Evolutionary conservation across 169 alveolate species (phyloP), one percentile per base, ranked within the genome.

Genomic region (Eimeria praecox): DNA sequence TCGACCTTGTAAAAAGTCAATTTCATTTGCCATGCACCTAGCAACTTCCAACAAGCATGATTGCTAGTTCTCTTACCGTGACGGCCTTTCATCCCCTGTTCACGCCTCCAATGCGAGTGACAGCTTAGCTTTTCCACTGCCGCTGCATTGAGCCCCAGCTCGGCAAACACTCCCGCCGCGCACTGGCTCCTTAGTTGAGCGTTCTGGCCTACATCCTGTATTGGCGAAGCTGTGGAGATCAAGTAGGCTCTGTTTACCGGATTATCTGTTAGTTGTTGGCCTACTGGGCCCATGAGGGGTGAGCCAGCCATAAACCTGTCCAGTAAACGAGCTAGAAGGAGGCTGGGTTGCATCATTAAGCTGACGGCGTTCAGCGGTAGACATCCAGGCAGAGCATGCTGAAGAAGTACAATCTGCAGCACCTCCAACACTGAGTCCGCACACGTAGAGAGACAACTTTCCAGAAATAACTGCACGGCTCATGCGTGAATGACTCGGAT

Each of bases 61-160:
- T n/a, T 42, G 44, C 40, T 9, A 44, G 62, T 27, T 78, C n/a
- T 78, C 71, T 54, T 35, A 85, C 92, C 92, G 54, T 85, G 92
- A 35, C 52, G 75, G 30, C 75, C 92, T 38, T 85, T 85, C 46
- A 54, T 38, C 20, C 40, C 56, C 27, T 56, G 78, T 20, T 54
- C 75, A 6, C 44, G 18, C 78, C 38, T 87, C 94, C 94, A 87
- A 10, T 27, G 66, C 35, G 27, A 30, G 62, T 59, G 46, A 27
- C 94, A 87, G 35, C 69, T 64, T 30, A 87, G 94, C 14, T 16
- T 59, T 27, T 87, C 94, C 38, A 42, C 83, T 42, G 66, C 46
- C 20, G 94, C 94, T 87, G 85, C 94, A 20, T 87, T 59, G 64
- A 87, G 78, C n/a, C 94, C 94, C 40, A 87, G 83, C 52, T 87